Base-by-base conservation (phyloP, 192 early-diverging fungal species). In the Phlyctochytrium bullatum region DNA sequence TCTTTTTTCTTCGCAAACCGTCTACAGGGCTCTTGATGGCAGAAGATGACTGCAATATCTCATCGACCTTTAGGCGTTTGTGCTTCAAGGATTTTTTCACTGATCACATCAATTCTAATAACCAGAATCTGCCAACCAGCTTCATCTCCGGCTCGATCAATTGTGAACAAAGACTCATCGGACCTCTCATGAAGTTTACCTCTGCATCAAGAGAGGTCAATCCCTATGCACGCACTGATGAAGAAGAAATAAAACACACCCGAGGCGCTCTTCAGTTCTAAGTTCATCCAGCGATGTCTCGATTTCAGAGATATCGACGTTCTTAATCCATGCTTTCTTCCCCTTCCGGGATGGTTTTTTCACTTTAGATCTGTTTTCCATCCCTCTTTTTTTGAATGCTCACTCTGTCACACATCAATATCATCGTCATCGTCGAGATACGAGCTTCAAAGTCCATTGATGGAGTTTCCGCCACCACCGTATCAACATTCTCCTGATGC, bases 301-400 rank as follows among this genome's bases (percentile, higher is more conserved):
- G 31, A 96, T 79, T 32, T 89, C 88, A 0, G 66, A 68, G 53
- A 94, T 81, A 65, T 98, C 93, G 47, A 96, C 88, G 64, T 96
- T 95, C 73, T 93, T 93, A 69, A 91, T 86, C 94, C 94, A 97
- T 64, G 84, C 90, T 67, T 92, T 90, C 80, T 92, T 95, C 62
- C 90, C 89, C 75, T 98, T 96, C 74, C 94, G 88, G 63, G 86
- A 80, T 12, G 85, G 80, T 47, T 88, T 84, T n/a, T n/a, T n/a
- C n/a, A n/a, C n/a, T n/a, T n/a, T n/a, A n/a, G n/a, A n/a, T n/a
- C n/a, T n/a, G n/a, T n/a, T n/a, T n/a, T n/a, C n/a, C n/a, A n/a
- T n/a, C n/a, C n/a, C n/a, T n/a, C n/a, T n/a, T n/a, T n/a, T n/a
- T n/a, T n/a, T n/a, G n/a, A n/a, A n/a, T n/a, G n/a, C n/a, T n/a